These are phyloP conservation scores for Yarrowia sp. DNA, from an alignment of 805 yeast genomes.

Conservation along the genomic window DNA sequence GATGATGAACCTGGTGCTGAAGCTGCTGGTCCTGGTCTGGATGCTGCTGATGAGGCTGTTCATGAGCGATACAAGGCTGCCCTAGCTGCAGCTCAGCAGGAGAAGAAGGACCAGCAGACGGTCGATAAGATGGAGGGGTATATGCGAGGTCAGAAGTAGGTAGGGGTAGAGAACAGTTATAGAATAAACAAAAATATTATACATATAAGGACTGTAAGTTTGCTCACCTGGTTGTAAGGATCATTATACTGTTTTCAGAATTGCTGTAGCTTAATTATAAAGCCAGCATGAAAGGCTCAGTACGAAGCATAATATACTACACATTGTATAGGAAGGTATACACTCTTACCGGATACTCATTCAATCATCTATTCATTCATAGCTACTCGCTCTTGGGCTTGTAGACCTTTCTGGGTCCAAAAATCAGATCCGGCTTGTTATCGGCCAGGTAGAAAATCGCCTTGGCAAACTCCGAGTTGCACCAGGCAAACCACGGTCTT, in stretches of 20 bases:
- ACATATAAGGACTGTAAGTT: background rate
- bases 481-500: slow-evolving; percentile 93
- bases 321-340: too few species aligned
- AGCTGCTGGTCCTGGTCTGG: slow-evolving; percentile 30
- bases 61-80: slow-evolving; percentile 74
- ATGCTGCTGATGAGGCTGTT: slow-evolving; percentile 41
- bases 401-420: slow-evolving; percentile 33
- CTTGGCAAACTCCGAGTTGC: slow-evolving; percentile 86
- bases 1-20: slow-evolving; percentile 32
- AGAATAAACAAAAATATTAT: background rate
- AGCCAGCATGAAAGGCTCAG: too few species aligned
- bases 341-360: too few species aligned
- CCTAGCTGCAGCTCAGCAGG: slow-evolving; percentile 38
- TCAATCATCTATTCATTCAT: background rate
- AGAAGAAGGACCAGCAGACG: slow-evolving; percentile 31
- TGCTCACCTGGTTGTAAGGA: background rate
- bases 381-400: background rate
- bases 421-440: slow-evolving; percentile 69
- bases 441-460: slow-evolving; percentile 74
- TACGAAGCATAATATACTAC: too few species aligned
- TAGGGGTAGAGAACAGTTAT: background rate
- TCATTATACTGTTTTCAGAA: too few species aligned
- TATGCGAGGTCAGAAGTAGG: slow-evolving; percentile 15
- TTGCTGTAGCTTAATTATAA: too few species aligned
- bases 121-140: slow-evolving; percentile 28